Base-by-base conservation (phyloP, 805 yeast genomes). In the Torulaspora delbrueckii region DNA sequence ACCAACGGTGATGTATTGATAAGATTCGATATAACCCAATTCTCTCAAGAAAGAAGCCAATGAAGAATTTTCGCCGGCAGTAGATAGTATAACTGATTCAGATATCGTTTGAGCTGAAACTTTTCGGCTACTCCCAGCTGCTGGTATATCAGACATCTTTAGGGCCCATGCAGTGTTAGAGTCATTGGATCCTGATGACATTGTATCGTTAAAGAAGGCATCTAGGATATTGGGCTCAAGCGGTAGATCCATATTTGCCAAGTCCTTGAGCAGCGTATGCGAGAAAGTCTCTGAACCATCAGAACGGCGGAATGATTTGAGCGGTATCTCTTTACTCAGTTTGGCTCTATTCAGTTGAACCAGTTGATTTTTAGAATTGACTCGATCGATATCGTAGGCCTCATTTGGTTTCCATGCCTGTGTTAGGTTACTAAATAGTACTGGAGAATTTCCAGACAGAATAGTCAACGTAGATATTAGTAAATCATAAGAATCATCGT, bases 141-240 rank as follows among this genome's bases (percentile, higher is more conserved):
- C 77, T 1, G 93, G 93, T 9, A 86, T 82, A 63, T 86, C 95
- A 4, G 78, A 70, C 22, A 81, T 70, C 53, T 78, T 84, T 6
- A 85, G 56, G 1, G 82, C 74, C 91, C 90, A 85, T 5, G 59
- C 37, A 3, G 31, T 26, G 16, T 36, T 16, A 14, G 40, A 36
- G 16, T 38, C 42, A 10, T 13, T 16, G 22, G 26, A 9, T 28
- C 24, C 27, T 7, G 27, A n/a, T 9, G 22, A 13, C 24, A 13
- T 36, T 12, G 26, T 22, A 6, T 38, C 42, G 13, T 40, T 40
- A 7, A 49, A 43, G 7, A 49, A 37, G 7, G 43, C 12, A n/a
- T 37, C 18, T 10, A 52, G 27, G n/a, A 24, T 31, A 5, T 31
- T 24, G 8, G 37, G 12, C 27, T 53, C 54, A 3, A 59, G 26